Percentiles rank a stretch among this genome's conserved stretches.
Evolutionary conservation across 805 yeast species (phyloP).

Genomic region (Kuraishia piskuri): DNA sequence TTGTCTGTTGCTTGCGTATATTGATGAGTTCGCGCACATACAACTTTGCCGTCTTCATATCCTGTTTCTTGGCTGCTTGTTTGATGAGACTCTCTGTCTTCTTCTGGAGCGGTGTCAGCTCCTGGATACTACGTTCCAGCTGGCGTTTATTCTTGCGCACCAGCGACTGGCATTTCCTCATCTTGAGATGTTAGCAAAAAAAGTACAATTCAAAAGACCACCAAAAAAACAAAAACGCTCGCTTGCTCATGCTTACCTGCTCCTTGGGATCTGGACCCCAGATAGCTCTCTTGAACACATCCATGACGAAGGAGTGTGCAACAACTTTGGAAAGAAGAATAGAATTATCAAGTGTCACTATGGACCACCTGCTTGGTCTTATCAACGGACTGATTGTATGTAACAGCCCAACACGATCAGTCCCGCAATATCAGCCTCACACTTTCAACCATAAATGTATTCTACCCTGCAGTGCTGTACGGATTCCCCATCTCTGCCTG

Average conservation of each 20-base stretch:
- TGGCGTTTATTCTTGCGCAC: conserved; percentile 81
- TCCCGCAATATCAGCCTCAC: too few relatives aligned
- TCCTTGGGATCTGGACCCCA: conserved; percentile 98
- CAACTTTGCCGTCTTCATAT: conserved; percentile 61
- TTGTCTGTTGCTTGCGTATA: conserved; percentile 62
- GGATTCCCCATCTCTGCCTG: too few relatives aligned
- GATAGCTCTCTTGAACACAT: conserved; percentile 73
- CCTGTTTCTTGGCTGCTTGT: conserved; percentile 68
- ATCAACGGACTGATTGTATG: too few relatives aligned
- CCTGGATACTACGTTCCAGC: conserved; percentile 68
- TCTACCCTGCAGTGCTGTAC: too few relatives aligned
- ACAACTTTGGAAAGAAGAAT: too few relatives aligned
- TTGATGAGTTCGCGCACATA: conserved; percentile 79
- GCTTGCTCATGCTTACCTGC: conserved; percentile 37
- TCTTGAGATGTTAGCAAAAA: conserved; percentile 22
- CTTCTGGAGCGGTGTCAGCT: conserved; percentile 48
- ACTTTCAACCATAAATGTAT: too few relatives aligned
- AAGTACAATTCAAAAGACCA: neutral
- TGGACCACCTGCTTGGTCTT: too few relatives aligned
- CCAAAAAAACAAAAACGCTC: neutral
- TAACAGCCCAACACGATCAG: too few relatives aligned
- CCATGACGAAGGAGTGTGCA: conserved; percentile 49
- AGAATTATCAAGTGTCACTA: too few relatives aligned
- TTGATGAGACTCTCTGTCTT: conserved; percentile 75
- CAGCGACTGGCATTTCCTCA: conserved; percentile 67